A percentile compares a stretch with the other conserved stretches of the same genome.
Conservation (phyloP, 2,329 filamentous ascomycete species). For the Trichoderma sp. region DNA sequence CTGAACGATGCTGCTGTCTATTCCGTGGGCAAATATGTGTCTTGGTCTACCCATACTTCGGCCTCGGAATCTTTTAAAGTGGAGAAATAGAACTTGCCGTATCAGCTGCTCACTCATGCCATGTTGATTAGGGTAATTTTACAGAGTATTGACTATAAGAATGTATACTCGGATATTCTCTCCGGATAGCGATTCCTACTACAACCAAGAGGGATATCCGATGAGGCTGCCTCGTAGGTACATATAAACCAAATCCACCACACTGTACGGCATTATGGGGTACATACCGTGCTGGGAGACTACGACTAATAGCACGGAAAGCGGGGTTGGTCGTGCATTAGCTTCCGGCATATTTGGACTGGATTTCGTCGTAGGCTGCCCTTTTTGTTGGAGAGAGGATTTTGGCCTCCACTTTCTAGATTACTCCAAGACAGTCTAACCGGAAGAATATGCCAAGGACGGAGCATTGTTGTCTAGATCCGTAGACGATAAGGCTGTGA, state of each 20-base stretch:
- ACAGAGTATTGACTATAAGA: neutral
- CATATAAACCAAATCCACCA: neutral
- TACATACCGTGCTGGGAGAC: neutral
- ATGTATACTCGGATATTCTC: neutral
- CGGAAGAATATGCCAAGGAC: neutral
- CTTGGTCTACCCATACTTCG: neutral
- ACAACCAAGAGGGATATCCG: neutral
- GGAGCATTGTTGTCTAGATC: neutral
- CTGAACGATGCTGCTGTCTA: neutral
- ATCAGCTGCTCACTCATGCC: neutral
- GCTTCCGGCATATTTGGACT: neutral
- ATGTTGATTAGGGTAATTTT: neutral
- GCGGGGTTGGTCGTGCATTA: neutral
- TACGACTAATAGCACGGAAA: neutral
- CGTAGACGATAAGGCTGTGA: neutral
- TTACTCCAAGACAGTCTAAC: neutral
- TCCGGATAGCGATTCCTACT: neutral
- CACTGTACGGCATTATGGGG: neutral
- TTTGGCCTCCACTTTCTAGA: neutral
- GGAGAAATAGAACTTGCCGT: neutral
- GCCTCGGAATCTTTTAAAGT: neutral
- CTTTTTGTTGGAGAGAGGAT: neutral
- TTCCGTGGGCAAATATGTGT: neutral
- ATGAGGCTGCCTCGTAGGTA: neutral
- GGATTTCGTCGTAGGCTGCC: slow-evolving; percentile 3